A percentile compares a stretch with the other conserved stretches of the same genome.
phyloP scores from a whole-genome alignment of 1,139 yeast species.

The Magnusiomyces ingens region DNA sequence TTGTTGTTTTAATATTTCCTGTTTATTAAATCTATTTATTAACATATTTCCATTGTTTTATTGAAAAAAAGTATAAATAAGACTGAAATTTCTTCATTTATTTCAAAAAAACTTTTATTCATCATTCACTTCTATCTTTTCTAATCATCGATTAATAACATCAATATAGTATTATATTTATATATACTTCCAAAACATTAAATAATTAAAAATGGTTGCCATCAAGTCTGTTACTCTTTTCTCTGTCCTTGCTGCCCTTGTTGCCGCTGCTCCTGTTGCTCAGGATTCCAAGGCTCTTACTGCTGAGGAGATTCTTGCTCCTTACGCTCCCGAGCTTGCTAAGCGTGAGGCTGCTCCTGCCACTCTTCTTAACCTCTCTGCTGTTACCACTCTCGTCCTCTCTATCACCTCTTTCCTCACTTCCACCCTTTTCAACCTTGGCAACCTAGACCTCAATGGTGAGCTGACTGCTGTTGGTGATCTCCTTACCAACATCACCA shows the following conservation, averaged over 20 bases:
- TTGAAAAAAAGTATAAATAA: too few relatives aligned
- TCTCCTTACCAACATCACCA: slow-evolving; percentile 1
- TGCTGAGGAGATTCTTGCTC: too few relatives aligned
- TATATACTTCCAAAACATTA: too few relatives aligned
- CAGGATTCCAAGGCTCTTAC: slow-evolving; percentile 5
- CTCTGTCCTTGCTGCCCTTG: slow-evolving; percentile 3
- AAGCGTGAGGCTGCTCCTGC: slow-evolving; percentile 6
- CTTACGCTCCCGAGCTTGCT: slow-evolving; percentile 1
- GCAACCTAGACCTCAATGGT: not conserved
- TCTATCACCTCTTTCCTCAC: not conserved
- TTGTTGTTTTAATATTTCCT: too few relatives aligned
- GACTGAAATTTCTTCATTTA: too few relatives aligned
- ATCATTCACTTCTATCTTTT: too few relatives aligned
- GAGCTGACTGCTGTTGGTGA: not conserved
- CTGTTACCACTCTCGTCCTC: not conserved
- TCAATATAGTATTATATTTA: too few relatives aligned
- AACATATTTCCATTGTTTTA: too few relatives aligned
- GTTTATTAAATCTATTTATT: too few relatives aligned
- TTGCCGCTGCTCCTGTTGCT: slow-evolving; percentile 3
- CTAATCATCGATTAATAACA: too few relatives aligned
- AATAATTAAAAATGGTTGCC: slow-evolving; percentile 8
- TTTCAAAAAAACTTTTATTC: too few relatives aligned
- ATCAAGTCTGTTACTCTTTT: slow-evolving; percentile 11
- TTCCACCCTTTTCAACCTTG: not conserved
- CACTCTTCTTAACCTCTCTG: too few relatives aligned